Base-by-base conservation (phyloP, 805 yeast genomes). In the Lipomyces kockii region DNA sequence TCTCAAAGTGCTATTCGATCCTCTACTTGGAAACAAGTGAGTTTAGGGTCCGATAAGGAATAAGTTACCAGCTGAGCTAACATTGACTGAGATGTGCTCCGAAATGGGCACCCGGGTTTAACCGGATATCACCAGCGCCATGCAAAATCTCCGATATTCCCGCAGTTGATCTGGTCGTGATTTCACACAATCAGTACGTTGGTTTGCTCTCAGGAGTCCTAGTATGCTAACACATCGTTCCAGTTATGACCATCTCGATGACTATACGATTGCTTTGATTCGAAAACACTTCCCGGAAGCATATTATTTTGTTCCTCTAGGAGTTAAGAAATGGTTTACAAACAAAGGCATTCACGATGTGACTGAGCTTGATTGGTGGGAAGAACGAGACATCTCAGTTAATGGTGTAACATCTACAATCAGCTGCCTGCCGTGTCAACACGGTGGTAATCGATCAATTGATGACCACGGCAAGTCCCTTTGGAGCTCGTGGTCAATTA, bases 321-420 rank as follows among this genome's bases (percentile, higher is more conserved):
- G 98, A 0, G 81, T 93, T 62, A 84, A 86, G 65, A 80, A 80
- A 72, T 86, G 83, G 66, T 80, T 93, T 72, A 83, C 82, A 0
- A 79, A 84, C 32, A 79, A 82, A 58, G 91, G 93, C 0, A 82
- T 89, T 2, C 76, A 80, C 27, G 86, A 86, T 63, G 84, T 86
- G 8, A 81, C 87, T 1, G 98, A 93, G 76, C 82, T 94, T 85
- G 88, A 89, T 73, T 93, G 98, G 98, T 93, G 98, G 98, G 92
- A 92, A 61, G 79, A 83, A 37, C 62, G 60, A n/a, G 67, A 55
- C 6, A 35, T 68, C 46, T n/a, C 61, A 7, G 61, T 64, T 17
- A n/a, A 54, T 51, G 68, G 66, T 29, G 49, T 58, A 25, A 51
- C 29, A 1, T 67, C 66, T 3, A 61, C 66, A 11, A n/a, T 64